A percentile compares a stretch with the other conserved stretches of the same genome.
Evolutionary conservation across 148 eudicot species (phyloP).

Genomic region (Pharnaceum exiguum): DNA sequence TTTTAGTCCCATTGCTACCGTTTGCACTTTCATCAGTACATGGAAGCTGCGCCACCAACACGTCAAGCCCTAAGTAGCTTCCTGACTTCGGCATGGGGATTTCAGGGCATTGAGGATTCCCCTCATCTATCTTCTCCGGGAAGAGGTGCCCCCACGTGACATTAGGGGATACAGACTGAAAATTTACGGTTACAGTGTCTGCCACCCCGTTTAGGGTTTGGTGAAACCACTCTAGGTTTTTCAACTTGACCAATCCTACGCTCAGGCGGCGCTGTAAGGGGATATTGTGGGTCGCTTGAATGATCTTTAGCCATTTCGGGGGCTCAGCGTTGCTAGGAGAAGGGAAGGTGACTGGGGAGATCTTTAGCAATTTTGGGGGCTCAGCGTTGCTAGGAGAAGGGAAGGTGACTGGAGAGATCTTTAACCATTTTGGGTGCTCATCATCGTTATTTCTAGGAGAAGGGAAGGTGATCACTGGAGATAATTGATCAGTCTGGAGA

Average conservation of each 20-base stretch:
- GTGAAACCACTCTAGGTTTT: neutral
- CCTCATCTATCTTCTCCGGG: constrained; percentile 63
- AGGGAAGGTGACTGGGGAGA: constrained; percentile 2
- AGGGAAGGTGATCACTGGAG: neutral
- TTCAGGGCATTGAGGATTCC: constrained; percentile 34
- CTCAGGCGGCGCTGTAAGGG: constrained; percentile 19
- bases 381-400: neutral
- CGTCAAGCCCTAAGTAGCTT: constrained; percentile 32
- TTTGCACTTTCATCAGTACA: constrained; percentile 10
- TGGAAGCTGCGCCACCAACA: constrained; percentile 56
- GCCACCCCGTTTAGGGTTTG: constrained; percentile 19
- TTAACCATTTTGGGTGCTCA: constrained; percentile 41
- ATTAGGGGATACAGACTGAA: constrained; percentile 26
- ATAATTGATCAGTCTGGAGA: constrained; percentile 5
- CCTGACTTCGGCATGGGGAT: constrained; percentile 54
- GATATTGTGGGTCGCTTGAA: constrained; percentile 7
- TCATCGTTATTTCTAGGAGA: neutral
- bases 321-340: neutral
- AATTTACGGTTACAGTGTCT: constrained; percentile 21
- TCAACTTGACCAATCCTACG: constrained; percentile 51
- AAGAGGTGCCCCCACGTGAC: constrained; percentile 44
- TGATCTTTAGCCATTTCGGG: constrained; percentile 43
- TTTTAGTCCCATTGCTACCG: neutral
- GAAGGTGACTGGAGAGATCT: constrained; percentile 7
- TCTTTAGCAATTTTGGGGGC: constrained; percentile 43